phyloP scores from a whole-genome alignment of 805 yeast genomes.

The Metschnikowia gelsemii region DNA sequence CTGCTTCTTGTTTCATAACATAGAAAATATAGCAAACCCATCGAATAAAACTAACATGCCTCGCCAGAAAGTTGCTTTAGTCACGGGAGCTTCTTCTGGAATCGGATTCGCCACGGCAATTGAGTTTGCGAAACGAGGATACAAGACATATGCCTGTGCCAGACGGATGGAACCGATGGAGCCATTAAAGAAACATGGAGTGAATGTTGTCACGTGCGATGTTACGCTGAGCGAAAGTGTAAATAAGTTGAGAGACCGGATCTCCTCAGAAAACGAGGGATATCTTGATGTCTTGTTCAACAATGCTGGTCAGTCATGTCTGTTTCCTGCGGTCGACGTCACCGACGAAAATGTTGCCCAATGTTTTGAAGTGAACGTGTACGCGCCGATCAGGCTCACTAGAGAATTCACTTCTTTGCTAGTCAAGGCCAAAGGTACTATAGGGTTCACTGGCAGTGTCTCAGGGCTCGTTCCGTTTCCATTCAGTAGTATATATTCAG shows the following conservation, averaged over 20 bases:
- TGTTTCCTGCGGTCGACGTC: conserved; percentile 68
- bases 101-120: conserved; percentile 51
- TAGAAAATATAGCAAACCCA: too few species aligned
- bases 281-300: conserved; percentile 62
- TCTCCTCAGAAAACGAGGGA: conserved; percentile 45
- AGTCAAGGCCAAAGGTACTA: conserved; percentile 64
- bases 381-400: conserved; percentile 64
- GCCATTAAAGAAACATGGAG: conserved; percentile 44
- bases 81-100: conserved; percentile 62
- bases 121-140: conserved; percentile 50
- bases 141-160: conserved; percentile 70
- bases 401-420: conserved; percentile 56
- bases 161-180: conserved; percentile 64
- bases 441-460: conserved; percentile 73
- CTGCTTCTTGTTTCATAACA: too few species aligned
- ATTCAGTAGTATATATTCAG: conserved; percentile 61
- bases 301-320: conserved; percentile 77
- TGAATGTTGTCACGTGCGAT: conserved; percentile 53
- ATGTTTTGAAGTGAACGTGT: conserved; percentile 64
- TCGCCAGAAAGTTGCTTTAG: conserved; percentile 47
- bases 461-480: conserved; percentile 70
- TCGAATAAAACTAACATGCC: conserved; percentile 5
- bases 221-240: conserved; percentile 55
- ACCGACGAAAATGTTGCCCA: conserved; percentile 50
- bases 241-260: conserved; percentile 38